Conservation (phyloP, 2,329 filamentous ascomycete species). For the Aciculosporium take region DNA sequence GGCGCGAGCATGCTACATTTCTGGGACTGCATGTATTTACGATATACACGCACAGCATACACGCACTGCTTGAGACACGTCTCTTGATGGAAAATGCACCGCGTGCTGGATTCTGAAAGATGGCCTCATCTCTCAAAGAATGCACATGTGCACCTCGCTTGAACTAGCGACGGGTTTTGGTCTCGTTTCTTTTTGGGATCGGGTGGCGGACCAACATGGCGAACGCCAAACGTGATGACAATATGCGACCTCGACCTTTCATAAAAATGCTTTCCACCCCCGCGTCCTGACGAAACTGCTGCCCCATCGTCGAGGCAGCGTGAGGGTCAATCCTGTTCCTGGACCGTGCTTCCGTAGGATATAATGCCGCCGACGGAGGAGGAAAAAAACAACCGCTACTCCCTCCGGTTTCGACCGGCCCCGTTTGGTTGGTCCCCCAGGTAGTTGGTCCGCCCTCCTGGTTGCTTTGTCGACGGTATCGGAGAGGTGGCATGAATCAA, state of each 20-base stretch:
- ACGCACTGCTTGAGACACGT: too few relatives aligned
- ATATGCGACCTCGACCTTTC: slow-evolving; percentile 1
- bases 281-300: slow-evolving; percentile 1
- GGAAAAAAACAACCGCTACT: not conserved
- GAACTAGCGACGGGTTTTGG: too few relatives aligned
- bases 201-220: slow-evolving; percentile 20
- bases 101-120: too few relatives aligned
- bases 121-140: too few relatives aligned
- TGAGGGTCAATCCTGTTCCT: not conserved
- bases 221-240: slow-evolving; percentile 21
- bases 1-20: too few relatives aligned
- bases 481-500: not conserved
- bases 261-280: slow-evolving; percentile 5
- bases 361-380: not conserved
- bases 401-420: not conserved
- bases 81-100: too few relatives aligned
- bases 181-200: slow-evolving; percentile 1
- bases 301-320: not conserved
- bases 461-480: not conserved
- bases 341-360: not conserved
- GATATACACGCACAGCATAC: too few relatives aligned
- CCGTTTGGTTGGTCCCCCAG: too few relatives aligned
- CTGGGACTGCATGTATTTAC: too few relatives aligned
- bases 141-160: too few relatives aligned
- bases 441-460: not conserved